Evolutionary conservation across 345 rosid genomes (phyloP).

Genomic region (Citrus maxima): DNA sequence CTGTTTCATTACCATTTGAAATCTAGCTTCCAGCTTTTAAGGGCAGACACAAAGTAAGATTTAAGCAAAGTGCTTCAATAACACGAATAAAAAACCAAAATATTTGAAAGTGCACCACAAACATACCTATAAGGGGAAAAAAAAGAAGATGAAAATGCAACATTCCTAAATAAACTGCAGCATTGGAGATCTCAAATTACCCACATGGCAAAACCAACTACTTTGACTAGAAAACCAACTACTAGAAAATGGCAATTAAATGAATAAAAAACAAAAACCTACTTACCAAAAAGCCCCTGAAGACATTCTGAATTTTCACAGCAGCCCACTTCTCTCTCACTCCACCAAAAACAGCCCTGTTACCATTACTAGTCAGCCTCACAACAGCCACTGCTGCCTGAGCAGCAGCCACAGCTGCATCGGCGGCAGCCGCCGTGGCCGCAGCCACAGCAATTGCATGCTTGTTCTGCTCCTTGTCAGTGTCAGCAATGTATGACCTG

Average conservation of each 20-base stretch:
- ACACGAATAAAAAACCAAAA: neutral
- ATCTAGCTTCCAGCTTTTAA: constrained; percentile 1
- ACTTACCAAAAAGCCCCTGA: constrained; percentile 69
- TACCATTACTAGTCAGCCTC: constrained; percentile 41
- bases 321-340: constrained; percentile 48
- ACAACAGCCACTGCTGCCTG: constrained; percentile 52
- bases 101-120: neutral
- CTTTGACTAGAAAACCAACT: neutral
- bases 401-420: constrained; percentile 53
- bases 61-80: constrained; percentile 3
- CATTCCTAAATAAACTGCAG: neutral
- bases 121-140: neutral
- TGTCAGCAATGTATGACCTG: constrained; percentile 34
- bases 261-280: neutral
- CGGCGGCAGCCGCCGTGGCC: constrained; percentile 48
- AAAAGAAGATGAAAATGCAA: neutral
- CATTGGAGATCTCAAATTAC: neutral
- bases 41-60: constrained; percentile 18
- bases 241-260: neutral
- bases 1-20: constrained; percentile 22
- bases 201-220: neutral
- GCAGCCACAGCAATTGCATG: constrained; percentile 55
- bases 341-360: constrained; percentile 25
- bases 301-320: constrained; percentile 50
- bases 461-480: constrained; percentile 54